Evolutionary conservation across 257 asterid species (phyloP).

Genomic region (Perilla frutescens): DNA sequence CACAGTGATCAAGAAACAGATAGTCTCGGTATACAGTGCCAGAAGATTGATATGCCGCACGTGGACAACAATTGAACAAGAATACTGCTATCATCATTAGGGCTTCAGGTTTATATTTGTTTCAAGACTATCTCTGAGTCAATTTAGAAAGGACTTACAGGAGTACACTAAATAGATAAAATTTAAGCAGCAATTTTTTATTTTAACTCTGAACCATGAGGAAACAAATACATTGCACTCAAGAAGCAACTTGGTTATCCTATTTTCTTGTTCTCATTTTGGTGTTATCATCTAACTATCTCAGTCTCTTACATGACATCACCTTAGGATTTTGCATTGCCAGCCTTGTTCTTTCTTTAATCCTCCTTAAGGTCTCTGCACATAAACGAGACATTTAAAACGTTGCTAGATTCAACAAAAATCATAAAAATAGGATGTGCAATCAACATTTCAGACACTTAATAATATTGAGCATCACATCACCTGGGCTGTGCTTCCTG

Average conservation of each 20-base stretch:
- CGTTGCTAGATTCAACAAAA: slow-evolving; percentile 10
- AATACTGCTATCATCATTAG: background rate
- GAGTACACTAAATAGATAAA: background rate
- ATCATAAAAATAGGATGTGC: slow-evolving; percentile 1
- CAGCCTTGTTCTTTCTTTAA: slow-evolving; percentile 82
- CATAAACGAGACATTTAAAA: slow-evolving; percentile 27
- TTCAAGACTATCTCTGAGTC: background rate
- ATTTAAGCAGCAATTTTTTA: background rate
- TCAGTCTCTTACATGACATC: slow-evolving; percentile 81
- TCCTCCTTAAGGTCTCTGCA: slow-evolving; percentile 86
- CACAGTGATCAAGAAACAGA: slow-evolving; percentile 1
- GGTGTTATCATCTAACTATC: slow-evolving; percentile 33
- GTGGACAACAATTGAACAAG: background rate
- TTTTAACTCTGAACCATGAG: background rate
- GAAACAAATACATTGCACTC: slow-evolving; percentile 6
- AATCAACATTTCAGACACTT: background rate
- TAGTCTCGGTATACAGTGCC: background rate
- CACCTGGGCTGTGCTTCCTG: slow-evolving; percentile 91
- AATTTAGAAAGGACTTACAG: background rate
- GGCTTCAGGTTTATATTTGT: background rate
- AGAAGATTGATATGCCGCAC: background rate
- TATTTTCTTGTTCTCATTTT: slow-evolving; percentile 26
- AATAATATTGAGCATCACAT: background rate
- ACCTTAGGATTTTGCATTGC: slow-evolving; percentile 99
- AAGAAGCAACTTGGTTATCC: slow-evolving; percentile 28